Evolutionary conservation across 208 protist species (phyloP).

Genomic region (Acanthamoeba royreba): DNA sequence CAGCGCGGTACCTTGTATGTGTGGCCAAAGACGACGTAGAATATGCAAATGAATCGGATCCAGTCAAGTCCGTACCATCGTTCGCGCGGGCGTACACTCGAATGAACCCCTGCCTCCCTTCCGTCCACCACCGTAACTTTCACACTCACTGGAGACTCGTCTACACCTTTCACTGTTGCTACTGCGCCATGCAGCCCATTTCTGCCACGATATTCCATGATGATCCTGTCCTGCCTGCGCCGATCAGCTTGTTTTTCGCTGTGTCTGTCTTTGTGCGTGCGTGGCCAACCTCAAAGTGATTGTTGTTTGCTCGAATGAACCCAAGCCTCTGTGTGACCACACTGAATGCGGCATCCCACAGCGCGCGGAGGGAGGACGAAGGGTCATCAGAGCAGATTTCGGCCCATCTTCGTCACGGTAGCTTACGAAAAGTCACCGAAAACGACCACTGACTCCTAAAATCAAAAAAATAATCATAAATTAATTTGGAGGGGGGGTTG

Average conservation of each 20-base stretch:
- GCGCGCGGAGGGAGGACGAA: neutral
- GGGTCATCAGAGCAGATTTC: neutral
- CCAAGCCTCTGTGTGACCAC: neutral
- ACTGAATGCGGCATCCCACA: neutral
- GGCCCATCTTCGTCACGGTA: neutral
- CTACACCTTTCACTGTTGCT: neutral
- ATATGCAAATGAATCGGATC: constrained; percentile 19
- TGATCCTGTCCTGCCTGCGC: neutral
- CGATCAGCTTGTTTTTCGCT: too few relatives aligned
- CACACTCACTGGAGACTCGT: neutral
- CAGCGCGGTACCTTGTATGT: neutral
- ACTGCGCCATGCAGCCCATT: too few relatives aligned
- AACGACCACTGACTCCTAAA: too few relatives aligned
- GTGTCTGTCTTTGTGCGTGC: too few relatives aligned
- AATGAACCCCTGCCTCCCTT: too few relatives aligned
- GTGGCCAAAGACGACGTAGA: constrained; percentile 36
- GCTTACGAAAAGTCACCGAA: neutral
- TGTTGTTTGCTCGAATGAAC: neutral
- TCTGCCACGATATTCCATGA: neutral
- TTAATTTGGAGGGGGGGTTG: too few relatives aligned
- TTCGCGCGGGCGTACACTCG: neutral
- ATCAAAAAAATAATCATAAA: too few relatives aligned
- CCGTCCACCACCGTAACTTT: neutral
- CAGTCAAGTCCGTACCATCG: constrained; percentile 20
- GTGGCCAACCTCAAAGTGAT: too few relatives aligned